These are phyloP conservation scores for Leccinum fallax DNA, from an alignment of 1,284 basidiomycete genomes.

Conservation along the genomic window DNA sequence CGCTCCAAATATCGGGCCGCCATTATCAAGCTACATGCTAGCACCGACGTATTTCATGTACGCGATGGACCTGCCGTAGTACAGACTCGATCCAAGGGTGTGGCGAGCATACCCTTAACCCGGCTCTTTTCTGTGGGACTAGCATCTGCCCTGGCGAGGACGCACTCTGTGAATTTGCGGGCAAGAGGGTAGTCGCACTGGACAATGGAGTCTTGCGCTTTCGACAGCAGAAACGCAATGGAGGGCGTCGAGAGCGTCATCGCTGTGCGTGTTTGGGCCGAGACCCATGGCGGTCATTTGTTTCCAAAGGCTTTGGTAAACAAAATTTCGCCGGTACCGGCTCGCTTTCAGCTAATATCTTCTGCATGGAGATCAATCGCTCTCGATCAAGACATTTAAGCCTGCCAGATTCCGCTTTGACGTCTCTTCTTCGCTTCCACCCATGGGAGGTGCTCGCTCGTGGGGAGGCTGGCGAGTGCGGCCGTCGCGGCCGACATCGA, in stretches of 20 bases:
- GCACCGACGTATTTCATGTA: not conserved
- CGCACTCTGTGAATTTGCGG: constrained; percentile 67
- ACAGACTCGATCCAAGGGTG: not conserved
- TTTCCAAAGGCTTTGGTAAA: not conserved
- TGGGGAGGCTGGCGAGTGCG: not conserved
- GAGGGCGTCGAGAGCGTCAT: constrained; percentile 31
- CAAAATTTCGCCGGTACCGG: too few species aligned
- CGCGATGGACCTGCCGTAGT: not conserved
- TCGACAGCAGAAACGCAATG: constrained; percentile 62
- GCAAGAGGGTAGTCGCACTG: constrained; percentile 87
- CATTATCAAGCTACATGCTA: not conserved
- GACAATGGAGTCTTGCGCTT: constrained; percentile 76
- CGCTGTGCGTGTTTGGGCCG: not conserved
- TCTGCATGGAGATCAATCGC: too few species aligned
- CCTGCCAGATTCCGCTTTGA: not conserved
- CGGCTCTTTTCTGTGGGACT: constrained; percentile 56
- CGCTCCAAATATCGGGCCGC: not conserved
- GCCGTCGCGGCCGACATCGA: not conserved
- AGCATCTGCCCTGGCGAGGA: constrained; percentile 63
- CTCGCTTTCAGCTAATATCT: too few species aligned
- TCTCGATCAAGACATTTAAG: not conserved
- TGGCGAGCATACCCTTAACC: constrained; percentile 78
- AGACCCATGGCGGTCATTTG: not conserved
- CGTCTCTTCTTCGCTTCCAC: not conserved
- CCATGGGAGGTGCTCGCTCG: not conserved